Conservation (phyloP, 176 grass and related monocot species). For the Zea luxurians region DNA sequence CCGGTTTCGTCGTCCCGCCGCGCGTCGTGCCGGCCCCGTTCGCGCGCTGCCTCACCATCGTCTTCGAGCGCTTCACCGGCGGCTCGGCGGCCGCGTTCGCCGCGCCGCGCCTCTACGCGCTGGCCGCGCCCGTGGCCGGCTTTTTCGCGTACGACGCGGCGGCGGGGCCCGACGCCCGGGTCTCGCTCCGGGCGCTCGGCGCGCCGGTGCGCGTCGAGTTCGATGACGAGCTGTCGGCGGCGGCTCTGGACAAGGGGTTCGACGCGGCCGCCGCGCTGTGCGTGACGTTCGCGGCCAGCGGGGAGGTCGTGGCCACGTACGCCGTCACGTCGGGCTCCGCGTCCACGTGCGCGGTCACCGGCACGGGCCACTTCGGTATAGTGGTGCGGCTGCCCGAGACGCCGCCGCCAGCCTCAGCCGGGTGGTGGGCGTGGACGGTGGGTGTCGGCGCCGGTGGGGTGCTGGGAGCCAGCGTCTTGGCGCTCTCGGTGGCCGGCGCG, state of each 20-base stretch:
- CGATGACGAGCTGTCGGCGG: neutral
- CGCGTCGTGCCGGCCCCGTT: constrained; percentile 40
- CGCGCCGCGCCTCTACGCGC: constrained; percentile 4
- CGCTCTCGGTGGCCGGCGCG: constrained; percentile 20
- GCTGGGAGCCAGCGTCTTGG: neutral
- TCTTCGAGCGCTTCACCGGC: constrained; percentile 37
- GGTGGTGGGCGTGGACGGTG: constrained; percentile 4
- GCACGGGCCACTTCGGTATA: constrained; percentile 46
- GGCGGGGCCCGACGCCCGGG: constrained; percentile 13
- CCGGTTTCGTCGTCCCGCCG: constrained; percentile 31
- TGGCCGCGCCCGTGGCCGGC: constrained; percentile 25
- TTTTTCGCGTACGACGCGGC: constrained; percentile 45
- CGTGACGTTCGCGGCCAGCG: constrained; percentile 28
- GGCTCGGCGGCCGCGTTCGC: neutral
- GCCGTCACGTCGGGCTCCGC: constrained; percentile 15
- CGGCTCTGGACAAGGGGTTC: neutral
- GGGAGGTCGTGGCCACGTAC: constrained; percentile 26
- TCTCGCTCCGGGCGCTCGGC: constrained; percentile 32
- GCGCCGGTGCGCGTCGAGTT: constrained; percentile 41
- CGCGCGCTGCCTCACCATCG: constrained; percentile 43
- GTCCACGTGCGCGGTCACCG: constrained; percentile 26
- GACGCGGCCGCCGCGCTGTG: constrained; percentile 40
- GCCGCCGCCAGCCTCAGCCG: neutral
- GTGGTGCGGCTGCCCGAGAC: constrained; percentile 17
- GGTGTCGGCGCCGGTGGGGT: constrained; percentile 8